Base-by-base conservation (phyloP, 441 rosid genomes). In the Gossypium lobatum region DNA sequence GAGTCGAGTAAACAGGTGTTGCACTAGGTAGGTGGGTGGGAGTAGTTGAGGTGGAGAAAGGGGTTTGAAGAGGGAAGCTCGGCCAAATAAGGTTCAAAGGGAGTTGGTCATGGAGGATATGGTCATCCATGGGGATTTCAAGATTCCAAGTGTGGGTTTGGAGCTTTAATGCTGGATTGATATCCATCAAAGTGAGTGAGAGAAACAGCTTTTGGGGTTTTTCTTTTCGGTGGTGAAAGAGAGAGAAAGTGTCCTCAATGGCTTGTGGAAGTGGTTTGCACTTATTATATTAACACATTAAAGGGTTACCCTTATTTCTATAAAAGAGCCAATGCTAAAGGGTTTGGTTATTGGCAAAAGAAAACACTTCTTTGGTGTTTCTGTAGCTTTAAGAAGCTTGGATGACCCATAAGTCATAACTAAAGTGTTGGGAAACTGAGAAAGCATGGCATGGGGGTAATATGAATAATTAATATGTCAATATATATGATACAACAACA, bases 41-140 rank as follows among this genome's bases (percentile, higher is more conserved):
- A 45, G n/a, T 61, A 42, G 25, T 71, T 72, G 76, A 61, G 72
- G 54, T n/a, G 6, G 21, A 16, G 20, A 72, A 74, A 31, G 78
- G 81, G 17, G 70, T 71, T 73, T 83, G 78, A 34, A 74, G 65
- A 18, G 80, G 72, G 79, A 16, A 72, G 76, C 31, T 37, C 25
- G 81, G 80, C 73, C 76, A 80, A 45, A 78, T 69, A 61, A 88
- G 65, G 78, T 55, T 60, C 75, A 85, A 77, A 14, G 80, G 80
- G 11, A 71, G 62, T 67, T 81, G 84, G 69, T 80, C 78, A 48
- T 80, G 88, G 72, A 80, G 76, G 54, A 77, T 75, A 64, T 83
- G 88, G 45, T 85, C 75, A 65, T 84, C 91, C 89, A 87, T 80
- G 74, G 85, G 74, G 82, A 83, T 79, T 75, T 83, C 85, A 70